Percentiles rank a stretch among this genome's conserved stretches.
Conservation (phyloP, 192 early-diverging fungal species). For the Lunasporangiospora selenospora region DNA sequence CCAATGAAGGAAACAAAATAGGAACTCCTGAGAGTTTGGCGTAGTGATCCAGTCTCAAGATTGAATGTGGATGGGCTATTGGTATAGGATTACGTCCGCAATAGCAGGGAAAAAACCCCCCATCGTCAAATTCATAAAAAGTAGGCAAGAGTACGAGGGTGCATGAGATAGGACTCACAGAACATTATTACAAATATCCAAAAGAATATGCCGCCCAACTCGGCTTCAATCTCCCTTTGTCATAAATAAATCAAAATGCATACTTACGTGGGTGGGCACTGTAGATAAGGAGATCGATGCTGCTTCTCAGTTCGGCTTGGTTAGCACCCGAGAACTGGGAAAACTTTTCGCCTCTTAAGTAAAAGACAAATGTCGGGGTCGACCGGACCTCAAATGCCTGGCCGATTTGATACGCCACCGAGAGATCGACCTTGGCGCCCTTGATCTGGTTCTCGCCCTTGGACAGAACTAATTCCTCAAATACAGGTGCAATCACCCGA, state of each 20-base stretch:
- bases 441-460: constrained; percentile 54
- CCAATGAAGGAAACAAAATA: constrained; percentile 47
- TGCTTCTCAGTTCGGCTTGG: constrained; percentile 60
- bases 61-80: constrained; percentile 67
- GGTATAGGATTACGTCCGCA: no score
- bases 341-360: constrained; percentile 62
- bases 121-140: background rate
- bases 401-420: constrained; percentile 59
- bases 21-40: constrained; percentile 47
- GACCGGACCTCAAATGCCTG: constrained; percentile 61
- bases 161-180: no score
- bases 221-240: no score
- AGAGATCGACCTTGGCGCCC: constrained; percentile 70
- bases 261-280: constrained; percentile 68
- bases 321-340: constrained; percentile 70
- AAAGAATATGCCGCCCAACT: no score
- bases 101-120: no score
- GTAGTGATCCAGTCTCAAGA: constrained; percentile 49
- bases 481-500: constrained; percentile 70
- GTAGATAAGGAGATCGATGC: constrained; percentile 66
- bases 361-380: constrained; percentile 79
- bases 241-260: no score
- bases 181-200: no score
- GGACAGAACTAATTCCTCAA: constrained; percentile 62
- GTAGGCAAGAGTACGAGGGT: background rate